These are phyloP conservation scores for Diaporthe sp. DNA, from an alignment of 2,329 filamentous ascomycete genomes.

Conservation along the genomic window DNA sequence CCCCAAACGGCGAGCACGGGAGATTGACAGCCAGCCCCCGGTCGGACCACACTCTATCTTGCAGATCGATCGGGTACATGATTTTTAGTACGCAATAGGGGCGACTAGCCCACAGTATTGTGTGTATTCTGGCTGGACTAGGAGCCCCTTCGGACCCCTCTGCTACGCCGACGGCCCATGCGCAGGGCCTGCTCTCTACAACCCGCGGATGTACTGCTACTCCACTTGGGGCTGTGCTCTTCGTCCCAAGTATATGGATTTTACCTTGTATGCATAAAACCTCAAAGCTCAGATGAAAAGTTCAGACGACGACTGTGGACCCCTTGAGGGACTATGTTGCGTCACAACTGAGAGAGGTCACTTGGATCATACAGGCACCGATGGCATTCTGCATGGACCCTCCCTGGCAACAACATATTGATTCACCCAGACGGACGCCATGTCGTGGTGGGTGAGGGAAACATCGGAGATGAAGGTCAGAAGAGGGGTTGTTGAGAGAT, in stretches of 20 bases:
- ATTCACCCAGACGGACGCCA: background rate
- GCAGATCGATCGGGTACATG: slow-evolving; percentile 24
- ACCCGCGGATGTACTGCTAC: slow-evolving; percentile 4
- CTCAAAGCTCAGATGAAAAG: slow-evolving; percentile 18
- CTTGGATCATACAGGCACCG: slow-evolving; percentile 15
- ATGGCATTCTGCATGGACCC: background rate
- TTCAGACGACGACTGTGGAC: slow-evolving; percentile 22
- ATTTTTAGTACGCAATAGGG: slow-evolving; percentile 1
- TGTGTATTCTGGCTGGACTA: background rate
- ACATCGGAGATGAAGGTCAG: slow-evolving; percentile 18
- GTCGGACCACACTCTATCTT: slow-evolving; percentile 22
- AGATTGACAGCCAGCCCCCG: slow-evolving; percentile 14
- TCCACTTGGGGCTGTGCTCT: slow-evolving; percentile 19
- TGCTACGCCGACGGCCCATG: background rate
- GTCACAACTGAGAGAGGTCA: background rate
- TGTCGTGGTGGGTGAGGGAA: slow-evolving; percentile 5
- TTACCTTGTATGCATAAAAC: slow-evolving; percentile 21
- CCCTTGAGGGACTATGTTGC: background rate
- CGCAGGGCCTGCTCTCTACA: background rate
- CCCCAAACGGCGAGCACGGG: slow-evolving; percentile 23
- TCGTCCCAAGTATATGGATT: slow-evolving; percentile 22
- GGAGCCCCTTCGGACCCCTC: background rate
- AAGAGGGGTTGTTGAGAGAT: slow-evolving; percentile 6
- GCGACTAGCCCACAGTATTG: background rate
- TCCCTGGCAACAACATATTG: slow-evolving; percentile 1